Evolutionary conservation across 208 protist species (phyloP).

Genomic region (Strigomonas galati): DNA sequence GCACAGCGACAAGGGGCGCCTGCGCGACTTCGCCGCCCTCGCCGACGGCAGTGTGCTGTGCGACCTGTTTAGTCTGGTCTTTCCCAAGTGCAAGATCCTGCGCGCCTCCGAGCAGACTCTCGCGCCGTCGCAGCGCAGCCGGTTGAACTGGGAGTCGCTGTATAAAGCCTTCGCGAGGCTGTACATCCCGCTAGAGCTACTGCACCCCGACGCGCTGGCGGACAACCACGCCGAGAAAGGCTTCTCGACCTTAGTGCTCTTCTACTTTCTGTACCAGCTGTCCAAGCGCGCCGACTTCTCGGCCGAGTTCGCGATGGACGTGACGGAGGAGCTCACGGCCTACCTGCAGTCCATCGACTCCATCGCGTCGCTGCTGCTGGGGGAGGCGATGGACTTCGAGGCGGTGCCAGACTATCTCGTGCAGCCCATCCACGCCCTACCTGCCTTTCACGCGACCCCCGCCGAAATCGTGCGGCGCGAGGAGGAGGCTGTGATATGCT

Average conservation of each 20-base stretch:
- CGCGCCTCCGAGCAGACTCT: constrained; percentile 59
- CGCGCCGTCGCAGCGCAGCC: constrained; percentile 45
- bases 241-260: constrained; percentile 71
- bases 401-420: constrained; percentile 42
- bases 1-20: constrained; percentile 32
- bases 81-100: constrained; percentile 46
- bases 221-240: constrained; percentile 38
- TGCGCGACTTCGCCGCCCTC: constrained; percentile 57
- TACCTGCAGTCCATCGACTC: constrained; percentile 77
- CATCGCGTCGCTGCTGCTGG: constrained; percentile 59
- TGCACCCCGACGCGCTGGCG: constrained; percentile 38
- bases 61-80: constrained; percentile 65
- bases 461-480: constrained; percentile 18
- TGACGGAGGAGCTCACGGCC: constrained; percentile 43
- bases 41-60: constrained; percentile 60
- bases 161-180: constrained; percentile 38
- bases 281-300: constrained; percentile 71
- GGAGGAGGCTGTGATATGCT: constrained; percentile 22
- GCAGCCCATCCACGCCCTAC: constrained; percentile 29
- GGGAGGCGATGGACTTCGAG: constrained; percentile 44
- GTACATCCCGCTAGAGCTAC: constrained; percentile 44
- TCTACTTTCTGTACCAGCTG: constrained; percentile 77
- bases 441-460: constrained; percentile 20
- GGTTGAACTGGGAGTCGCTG: constrained; percentile 61
- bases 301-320: constrained; percentile 73